Percentiles rank a stretch among this genome's conserved stretches.
Evolutionary conservation across 352 stramenopile species (phyloP).

Genomic region (Globisporangium mamillatum): DNA sequence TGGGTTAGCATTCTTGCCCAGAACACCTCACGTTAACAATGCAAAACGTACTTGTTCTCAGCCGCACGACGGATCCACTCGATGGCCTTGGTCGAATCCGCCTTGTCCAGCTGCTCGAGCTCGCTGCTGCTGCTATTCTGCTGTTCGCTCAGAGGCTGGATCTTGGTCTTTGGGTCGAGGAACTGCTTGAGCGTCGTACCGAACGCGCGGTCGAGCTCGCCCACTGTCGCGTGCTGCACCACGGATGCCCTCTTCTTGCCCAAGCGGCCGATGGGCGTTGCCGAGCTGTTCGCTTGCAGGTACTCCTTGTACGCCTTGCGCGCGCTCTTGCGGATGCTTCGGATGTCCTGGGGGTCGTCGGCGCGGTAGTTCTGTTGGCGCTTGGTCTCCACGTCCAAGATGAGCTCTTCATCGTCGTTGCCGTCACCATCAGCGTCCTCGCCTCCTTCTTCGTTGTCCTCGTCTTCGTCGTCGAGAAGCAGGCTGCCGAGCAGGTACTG

Average conservation of each 20-base stretch:
- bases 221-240: conserved; percentile 41
- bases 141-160: conserved; percentile 43
- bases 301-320: conserved; percentile 78
- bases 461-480: conserved; percentile 45
- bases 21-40: background rate
- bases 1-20: background rate
- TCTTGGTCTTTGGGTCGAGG: conserved; percentile 51
- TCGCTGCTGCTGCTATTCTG: conserved; percentile 23
- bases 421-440: conserved; percentile 5
- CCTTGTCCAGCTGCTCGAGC: conserved; percentile 22
- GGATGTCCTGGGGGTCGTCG: conserved; percentile 61
- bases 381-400: conserved; percentile 70
- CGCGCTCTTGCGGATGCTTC: conserved; percentile 75
- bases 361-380: conserved; percentile 40
- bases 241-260: conserved; percentile 23
- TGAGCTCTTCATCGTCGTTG: conserved; percentile 32
- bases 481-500: conserved; percentile 73
- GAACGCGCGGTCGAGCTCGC: conserved; percentile 65
- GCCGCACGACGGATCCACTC: conserved; percentile 81
- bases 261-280: conserved; percentile 7
- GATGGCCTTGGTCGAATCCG: conserved; percentile 64
- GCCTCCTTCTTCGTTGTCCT: conserved; percentile 19
- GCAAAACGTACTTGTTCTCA: conserved; percentile 39
- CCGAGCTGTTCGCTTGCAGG: conserved; percentile 39
- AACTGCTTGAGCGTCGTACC: conserved; percentile 68